phyloP scores from a whole-genome alignment of 2,329 filamentous ascomycete genomes.

The Aspergillus sp. region DNA sequence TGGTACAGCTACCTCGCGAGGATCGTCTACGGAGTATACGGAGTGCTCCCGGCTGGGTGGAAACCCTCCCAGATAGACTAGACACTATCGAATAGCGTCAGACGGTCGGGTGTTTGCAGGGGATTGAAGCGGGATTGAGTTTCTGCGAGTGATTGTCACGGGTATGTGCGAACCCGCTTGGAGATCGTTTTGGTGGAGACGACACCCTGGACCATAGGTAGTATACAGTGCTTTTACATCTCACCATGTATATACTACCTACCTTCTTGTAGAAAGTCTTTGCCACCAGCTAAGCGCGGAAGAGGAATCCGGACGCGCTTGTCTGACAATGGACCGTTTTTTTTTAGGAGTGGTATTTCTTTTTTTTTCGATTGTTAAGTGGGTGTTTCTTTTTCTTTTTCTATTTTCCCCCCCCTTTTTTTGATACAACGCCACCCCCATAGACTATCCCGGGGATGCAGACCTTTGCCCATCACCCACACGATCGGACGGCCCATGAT shows the following conservation, averaged over 20 bases:
- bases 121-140: neutral
- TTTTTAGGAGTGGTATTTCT: neutral
- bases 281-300: conserved; percentile 15
- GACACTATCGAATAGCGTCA: neutral
- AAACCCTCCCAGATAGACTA: neutral
- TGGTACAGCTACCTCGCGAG: too few relatives aligned
- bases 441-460: too few relatives aligned
- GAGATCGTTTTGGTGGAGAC: too few relatives aligned
- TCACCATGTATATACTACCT: too few relatives aligned
- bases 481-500: conserved; percentile 9
- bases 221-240: too few relatives aligned
- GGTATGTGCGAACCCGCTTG: too few relatives aligned
- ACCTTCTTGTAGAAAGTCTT: too few relatives aligned
- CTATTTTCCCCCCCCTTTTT: too few relatives aligned
- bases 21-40: neutral
- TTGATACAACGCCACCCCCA: too few relatives aligned
- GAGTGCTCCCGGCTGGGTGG: neutral
- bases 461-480: neutral
- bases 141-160: conserved; percentile 2
- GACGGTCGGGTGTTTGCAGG: neutral
- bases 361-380: neutral
- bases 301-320: conserved; percentile 15
- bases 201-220: too few relatives aligned
- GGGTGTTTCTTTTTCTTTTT: neutral
- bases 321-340: conserved; percentile 1